phyloP scores from a whole-genome alignment of 768 basidiomycete species.

The Panaeolus cyanescens region DNA sequence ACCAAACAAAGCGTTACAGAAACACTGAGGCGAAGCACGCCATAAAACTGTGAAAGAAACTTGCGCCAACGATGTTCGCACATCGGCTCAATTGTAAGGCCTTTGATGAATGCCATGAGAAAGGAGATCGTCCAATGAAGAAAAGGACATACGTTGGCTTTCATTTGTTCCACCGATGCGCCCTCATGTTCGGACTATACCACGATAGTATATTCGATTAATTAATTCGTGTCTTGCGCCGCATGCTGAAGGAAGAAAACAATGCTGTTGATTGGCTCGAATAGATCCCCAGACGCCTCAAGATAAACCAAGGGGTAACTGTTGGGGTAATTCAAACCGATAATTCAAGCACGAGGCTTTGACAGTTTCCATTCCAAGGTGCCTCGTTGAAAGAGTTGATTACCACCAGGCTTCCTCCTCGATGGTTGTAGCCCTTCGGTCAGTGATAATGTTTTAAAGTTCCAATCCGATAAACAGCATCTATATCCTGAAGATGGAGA shows the following conservation, averaged over 20 bases:
- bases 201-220: conserved; percentile 14
- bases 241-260: conserved; percentile 10
- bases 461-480: neutral
- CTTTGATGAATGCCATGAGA: conserved; percentile 18
- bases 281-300: conserved; percentile 1
- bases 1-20: neutral
- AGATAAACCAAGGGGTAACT: neutral
- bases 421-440: neutral
- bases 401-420: neutral
- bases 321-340: conserved; percentile 1
- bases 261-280: conserved; percentile 1
- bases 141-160: neutral
- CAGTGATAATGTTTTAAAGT: neutral
- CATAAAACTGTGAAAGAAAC: conserved; percentile 7
- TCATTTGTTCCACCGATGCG: conserved; percentile 3
- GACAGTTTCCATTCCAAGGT: conserved; percentile 15
- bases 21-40: neutral
- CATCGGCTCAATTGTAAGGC: conserved; percentile 18
- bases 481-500: neutral
- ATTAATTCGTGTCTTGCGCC: conserved; percentile 17
- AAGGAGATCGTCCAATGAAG: conserved; percentile 1
- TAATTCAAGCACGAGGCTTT: conserved; percentile 17
- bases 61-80: conserved; percentile 6
- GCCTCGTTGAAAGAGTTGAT: neutral
- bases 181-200: conserved; percentile 15